Evolutionary conservation across 768 basidiomycete species (phyloP), one percentile per base, ranked within the genome.

Genomic region (Cubamyces lactineus): DNA sequence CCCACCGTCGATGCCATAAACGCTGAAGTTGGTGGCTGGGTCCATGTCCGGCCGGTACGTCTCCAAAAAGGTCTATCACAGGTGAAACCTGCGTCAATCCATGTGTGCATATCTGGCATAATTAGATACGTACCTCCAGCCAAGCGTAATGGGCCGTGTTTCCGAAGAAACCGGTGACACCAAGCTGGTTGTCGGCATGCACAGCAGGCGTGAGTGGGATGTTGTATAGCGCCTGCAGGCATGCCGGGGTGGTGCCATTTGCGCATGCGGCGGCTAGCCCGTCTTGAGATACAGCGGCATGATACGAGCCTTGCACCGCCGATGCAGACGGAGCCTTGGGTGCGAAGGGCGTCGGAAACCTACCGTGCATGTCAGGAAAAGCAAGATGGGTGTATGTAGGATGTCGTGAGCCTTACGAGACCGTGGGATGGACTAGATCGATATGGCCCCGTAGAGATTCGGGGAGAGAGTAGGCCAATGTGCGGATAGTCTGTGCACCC

Each of bases 391-490:
- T 4, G 34, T 28, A 34, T 9, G 34, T 34, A 34, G 34, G n/a
- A 23, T 24, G 7, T 17, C 5, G n/a, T 9, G 39, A 28, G 21
- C 60, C 70, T 34, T 63, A 73, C 67, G 71, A 64, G 34, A 67
- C 66, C 2, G 70, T 75, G n/a, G 75, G 75, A 49, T 74, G 71
- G 23, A 79, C 67, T n/a, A 72, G 50, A 24, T 72, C 64, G 57
- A 79, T 65, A 52, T 75, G 71, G 2, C 54, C 62, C 41, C 67
- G 62, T 12, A 79, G 68, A 3, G 62, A 62, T 11, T 66, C 47
- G 16, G 78, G 78, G n/a, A 79, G 53, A 9, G 78, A 77, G 64
- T 76, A 77, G 9, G 66, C 59, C n/a, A 79, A 70, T 1, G 78
- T 78, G 39, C 77, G 72, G 45, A 77, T 63, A 23, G 66, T 59